Evolutionary conservation across 2,329 filamentous ascomycete species (phyloP).

Genomic region (Tricladium varicosporioides): DNA sequence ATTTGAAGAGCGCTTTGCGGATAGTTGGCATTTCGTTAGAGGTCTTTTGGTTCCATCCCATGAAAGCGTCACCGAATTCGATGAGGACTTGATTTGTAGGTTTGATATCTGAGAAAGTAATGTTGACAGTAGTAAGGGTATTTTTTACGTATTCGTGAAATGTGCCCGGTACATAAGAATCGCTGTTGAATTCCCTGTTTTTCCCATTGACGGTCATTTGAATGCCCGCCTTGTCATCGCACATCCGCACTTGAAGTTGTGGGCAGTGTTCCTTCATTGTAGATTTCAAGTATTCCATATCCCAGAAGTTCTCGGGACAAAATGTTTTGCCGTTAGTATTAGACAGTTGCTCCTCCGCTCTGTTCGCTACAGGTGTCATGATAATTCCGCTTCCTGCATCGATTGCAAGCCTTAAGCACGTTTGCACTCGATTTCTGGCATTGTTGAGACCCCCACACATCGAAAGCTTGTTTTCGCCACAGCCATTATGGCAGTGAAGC

Average conservation of each 20-base stretch:
- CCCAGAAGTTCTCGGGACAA: constrained; percentile 11
- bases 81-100: constrained; percentile 5
- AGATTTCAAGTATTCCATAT: constrained; percentile 7
- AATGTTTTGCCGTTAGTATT: constrained; percentile 5
- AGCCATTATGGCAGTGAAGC: constrained; percentile 16
- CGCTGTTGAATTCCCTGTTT: neutral
- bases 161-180: constrained; percentile 3
- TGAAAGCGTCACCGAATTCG: constrained; percentile 12
- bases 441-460: constrained; percentile 21
- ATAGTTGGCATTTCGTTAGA: constrained; percentile 11
- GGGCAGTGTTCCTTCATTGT: constrained; percentile 9
- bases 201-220: neutral
- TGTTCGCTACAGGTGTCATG: constrained; percentile 9
- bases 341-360: constrained; percentile 2
- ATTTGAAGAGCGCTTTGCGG: constrained; percentile 17
- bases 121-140: neutral
- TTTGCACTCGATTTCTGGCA: constrained; percentile 16
- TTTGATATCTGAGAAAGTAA: constrained; percentile 5
- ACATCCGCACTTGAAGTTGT: constrained; percentile 10
- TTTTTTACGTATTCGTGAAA: constrained; percentile 6
- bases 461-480: constrained; percentile 3
- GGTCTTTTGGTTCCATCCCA: constrained; percentile 16
- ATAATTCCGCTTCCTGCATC: constrained; percentile 17
- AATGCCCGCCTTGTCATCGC: constrained; percentile 7
- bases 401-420: constrained; percentile 19